Conservation (phyloP, 2,329 filamentous ascomycete genomes). For the Spiromastix sp. region DNA sequence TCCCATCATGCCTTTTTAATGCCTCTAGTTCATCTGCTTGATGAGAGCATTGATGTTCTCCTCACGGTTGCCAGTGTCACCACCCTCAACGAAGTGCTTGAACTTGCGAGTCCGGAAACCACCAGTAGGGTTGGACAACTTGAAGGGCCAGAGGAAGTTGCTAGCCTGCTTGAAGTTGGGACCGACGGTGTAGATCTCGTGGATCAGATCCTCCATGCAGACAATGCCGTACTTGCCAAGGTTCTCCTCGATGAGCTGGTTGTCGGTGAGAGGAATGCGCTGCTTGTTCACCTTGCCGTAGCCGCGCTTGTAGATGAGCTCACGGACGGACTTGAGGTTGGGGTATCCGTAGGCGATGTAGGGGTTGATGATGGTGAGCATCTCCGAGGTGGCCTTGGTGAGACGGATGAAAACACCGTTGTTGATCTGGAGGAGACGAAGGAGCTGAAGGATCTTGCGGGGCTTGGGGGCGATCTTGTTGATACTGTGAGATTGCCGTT, state of each 20-base stretch:
- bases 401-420: constrained; percentile 96
- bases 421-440: constrained; percentile 99
- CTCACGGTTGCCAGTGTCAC: constrained; percentile 97
- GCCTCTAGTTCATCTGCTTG: constrained; percentile 89
- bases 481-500: constrained; percentile 66
- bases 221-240: constrained; percentile 98
- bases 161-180: constrained; percentile 99
- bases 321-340: constrained; percentile 97
- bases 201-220: constrained; percentile 98
- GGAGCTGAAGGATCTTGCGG: constrained; percentile 98
- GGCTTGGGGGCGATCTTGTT: constrained; percentile 99
- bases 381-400: constrained; percentile 95
- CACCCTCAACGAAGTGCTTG: constrained; percentile 97
- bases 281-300: constrained; percentile 99
- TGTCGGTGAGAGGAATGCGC: constrained; percentile 92
- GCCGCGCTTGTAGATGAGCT: constrained; percentile 99
- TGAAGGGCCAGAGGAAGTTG: constrained; percentile 99
- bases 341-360: constrained; percentile 99
- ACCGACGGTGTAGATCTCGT: constrained; percentile 97
- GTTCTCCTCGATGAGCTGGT: constrained; percentile 91
- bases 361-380: constrained; percentile 97
- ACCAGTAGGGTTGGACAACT: constrained; percentile 96
- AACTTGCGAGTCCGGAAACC: constrained; percentile 96
- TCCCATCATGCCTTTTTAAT: background rate
- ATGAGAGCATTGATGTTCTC: constrained; percentile 95